Percentiles rank a stretch among this genome's conserved stretches.
phyloP scores from a whole-genome alignment of 2,329 filamentous ascomycete genomes.

The Ceratocystis alfenasii region DNA sequence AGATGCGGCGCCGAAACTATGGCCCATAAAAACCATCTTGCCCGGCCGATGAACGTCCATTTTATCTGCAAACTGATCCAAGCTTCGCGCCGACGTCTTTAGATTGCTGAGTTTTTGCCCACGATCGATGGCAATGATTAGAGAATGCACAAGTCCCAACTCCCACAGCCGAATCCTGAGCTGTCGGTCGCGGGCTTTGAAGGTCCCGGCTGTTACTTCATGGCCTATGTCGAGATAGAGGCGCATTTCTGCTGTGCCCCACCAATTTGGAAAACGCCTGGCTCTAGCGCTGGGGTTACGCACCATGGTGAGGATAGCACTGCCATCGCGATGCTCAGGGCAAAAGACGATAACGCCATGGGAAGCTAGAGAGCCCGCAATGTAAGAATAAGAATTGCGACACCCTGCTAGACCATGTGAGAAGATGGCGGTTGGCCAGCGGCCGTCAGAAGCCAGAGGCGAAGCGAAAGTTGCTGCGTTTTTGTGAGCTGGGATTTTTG shows the following conservation, averaged over 20 bases:
- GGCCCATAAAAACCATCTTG: conserved; percentile 61
- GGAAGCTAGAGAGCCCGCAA: conserved; percentile 65
- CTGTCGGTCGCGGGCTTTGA: conserved; percentile 56
- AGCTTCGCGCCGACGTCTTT: conserved; percentile 37
- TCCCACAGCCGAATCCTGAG: conserved; percentile 69
- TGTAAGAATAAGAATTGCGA: conserved; percentile 74
- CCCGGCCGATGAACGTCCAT: conserved; percentile 61
- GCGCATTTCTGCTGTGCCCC: conserved; percentile 25
- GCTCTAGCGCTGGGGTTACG: conserved; percentile 45
- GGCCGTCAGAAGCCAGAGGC: conserved; percentile 35
- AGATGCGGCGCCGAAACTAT: conserved; percentile 70
- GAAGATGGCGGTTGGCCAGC: conserved; percentile 76
- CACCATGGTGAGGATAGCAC: conserved; percentile 60
- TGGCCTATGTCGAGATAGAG: conserved; percentile 49
- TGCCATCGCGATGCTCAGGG: conserved; percentile 73
- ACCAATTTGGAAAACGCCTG: conserved; percentile 24
- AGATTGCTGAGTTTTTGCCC: conserved; percentile 41
- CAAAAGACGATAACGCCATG: conserved; percentile 72
- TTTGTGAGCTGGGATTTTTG: conserved; percentile 58
- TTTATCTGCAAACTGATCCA: conserved; percentile 47
- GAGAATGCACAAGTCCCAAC: conserved; percentile 57
- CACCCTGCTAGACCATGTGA: conserved; percentile 75
- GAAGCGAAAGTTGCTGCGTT: conserved; percentile 51
- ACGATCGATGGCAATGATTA: conserved; percentile 52
- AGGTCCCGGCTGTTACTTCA: conserved; percentile 51